Conservation (phyloP, 805 yeast genomes). For the Metschnikowia santaceciliae region DNA sequence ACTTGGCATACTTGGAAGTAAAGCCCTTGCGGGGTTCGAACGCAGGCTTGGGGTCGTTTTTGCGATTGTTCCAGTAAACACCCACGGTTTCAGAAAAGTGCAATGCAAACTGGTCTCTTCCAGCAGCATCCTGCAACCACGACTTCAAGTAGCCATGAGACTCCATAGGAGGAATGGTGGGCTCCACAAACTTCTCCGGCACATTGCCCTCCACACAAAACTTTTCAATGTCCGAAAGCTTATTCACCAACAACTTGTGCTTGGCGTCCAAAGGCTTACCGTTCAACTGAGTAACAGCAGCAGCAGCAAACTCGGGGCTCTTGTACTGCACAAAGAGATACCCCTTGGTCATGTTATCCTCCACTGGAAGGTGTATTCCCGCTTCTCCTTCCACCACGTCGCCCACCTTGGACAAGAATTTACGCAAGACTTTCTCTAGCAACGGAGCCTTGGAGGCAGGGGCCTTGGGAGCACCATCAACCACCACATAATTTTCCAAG, state of each 20-base stretch:
- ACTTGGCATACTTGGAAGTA: constrained; percentile 83
- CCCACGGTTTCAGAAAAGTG: constrained; percentile 80
- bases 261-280: constrained; percentile 91
- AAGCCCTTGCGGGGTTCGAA: constrained; percentile 78
- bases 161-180: constrained; percentile 66
- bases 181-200: constrained; percentile 62
- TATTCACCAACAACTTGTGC: constrained; percentile 84
- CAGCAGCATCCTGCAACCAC: constrained; percentile 86
- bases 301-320: constrained; percentile 60
- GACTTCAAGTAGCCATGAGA: constrained; percentile 78
- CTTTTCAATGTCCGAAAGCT: constrained; percentile 76
- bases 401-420: constrained; percentile 75
- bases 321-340: constrained; percentile 80
- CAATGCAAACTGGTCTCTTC: constrained; percentile 85
- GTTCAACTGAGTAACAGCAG: constrained; percentile 76
- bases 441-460: constrained; percentile 85
- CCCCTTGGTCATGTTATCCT: constrained; percentile 79
- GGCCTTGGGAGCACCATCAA: constrained; percentile 94
- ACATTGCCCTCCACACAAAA: constrained; percentile 64
- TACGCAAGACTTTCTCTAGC: constrained; percentile 78
- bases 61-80: constrained; percentile 80
- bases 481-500: constrained; percentile 74
- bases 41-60: constrained; percentile 67
- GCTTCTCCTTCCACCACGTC: constrained; percentile 55
- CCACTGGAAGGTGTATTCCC: constrained; percentile 79